A percentile compares a stretch with the other conserved stretches of the same genome.
phyloP scores from a whole-genome alignment of 1,139 yeast species.

The Arxiozyma telluris region DNA sequence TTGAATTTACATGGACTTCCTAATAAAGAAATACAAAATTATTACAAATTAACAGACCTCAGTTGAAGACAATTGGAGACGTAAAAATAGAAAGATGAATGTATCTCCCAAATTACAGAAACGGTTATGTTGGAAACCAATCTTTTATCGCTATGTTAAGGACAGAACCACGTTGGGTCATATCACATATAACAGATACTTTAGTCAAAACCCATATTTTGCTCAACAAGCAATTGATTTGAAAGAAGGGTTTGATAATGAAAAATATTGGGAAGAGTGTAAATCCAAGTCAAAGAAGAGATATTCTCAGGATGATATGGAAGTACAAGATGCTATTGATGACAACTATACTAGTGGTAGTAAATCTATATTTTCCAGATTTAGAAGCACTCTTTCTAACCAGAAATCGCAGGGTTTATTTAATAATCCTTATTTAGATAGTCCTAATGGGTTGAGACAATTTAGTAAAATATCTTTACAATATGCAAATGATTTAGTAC shows the following conservation, averaged over 20 bases:
- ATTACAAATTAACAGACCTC: background rate
- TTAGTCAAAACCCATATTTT: background rate
- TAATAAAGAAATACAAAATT: background rate
- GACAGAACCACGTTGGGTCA: conserved; percentile 2
- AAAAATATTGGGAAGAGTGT: conserved; percentile 13
- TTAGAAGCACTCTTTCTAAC: conserved; percentile 11
- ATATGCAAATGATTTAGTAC: conserved; percentile 56
- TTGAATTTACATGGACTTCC: background rate
- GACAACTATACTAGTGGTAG: background rate
- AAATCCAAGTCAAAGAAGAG: background rate
- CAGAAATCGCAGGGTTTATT: conserved; percentile 50
- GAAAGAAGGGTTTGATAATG: conserved; percentile 20
- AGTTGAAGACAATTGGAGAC: background rate
- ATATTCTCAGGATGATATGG: background rate
- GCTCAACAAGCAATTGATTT: conserved; percentile 4
- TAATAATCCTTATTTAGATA: conserved; percentile 54
- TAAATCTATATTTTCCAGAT: background rate
- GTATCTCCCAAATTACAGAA: background rate
- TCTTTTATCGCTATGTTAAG: background rate
- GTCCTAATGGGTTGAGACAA: conserved; percentile 60
- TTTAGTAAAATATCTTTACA: conserved; percentile 58
- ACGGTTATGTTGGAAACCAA: background rate
- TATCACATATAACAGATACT: background rate
- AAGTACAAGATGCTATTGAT: background rate
- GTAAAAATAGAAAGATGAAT: background rate